Evolutionary conservation across 106 monocot genomes (phyloP), one percentile per base, ranked within the genome.

Genomic region (Allium cepa): DNA sequence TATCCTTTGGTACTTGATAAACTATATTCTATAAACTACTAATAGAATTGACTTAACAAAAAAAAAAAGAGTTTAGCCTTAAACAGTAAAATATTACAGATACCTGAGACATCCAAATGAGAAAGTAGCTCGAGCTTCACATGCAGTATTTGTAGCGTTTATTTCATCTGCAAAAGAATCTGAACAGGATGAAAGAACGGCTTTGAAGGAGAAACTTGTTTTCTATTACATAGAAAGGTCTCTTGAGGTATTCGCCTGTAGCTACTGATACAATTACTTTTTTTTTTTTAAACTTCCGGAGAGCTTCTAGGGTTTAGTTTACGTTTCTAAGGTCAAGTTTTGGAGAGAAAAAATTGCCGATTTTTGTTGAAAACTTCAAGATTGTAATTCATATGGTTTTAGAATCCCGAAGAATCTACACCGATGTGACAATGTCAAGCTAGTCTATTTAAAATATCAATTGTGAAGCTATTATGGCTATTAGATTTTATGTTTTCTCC

Each of bases 141-240:
- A 97, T 79, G 89, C 97, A 46, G 84, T 97, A 50, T 81, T 97
- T 84, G 84, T 83, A 48, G 84, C 89, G 60, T 87, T 97, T 65
- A 47, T 90, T 46, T 85, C 97, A 52, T 92, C 84, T 71, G 82
- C 76, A 62, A 89, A 79, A 51, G 86, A 86, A 77, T 68, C 75
- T 51, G 80, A 86, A 62, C 49, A 77, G 11, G 78, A 87, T 36
- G 84, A 87, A 48, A 65, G 76, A 53, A 8, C 71, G 56, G 69
- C 66, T 71, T 70, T 97, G 62, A 97, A 97, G 73, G 89, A 90
- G 69, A 77, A 89, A 60, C 82, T 97, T 66, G 80, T 82, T 69
- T 92, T 92, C 75, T 90, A 92, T 67, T 97, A 92, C 78, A 80
- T 90, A 22, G 74, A 81, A 71, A 87, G 92, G 82, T 73, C 97